Evolutionary conservation across 192 early-diverging fungal species (phyloP), one percentile per base, ranked within the genome.

Genomic region (Lobosporangium transversale): DNA sequence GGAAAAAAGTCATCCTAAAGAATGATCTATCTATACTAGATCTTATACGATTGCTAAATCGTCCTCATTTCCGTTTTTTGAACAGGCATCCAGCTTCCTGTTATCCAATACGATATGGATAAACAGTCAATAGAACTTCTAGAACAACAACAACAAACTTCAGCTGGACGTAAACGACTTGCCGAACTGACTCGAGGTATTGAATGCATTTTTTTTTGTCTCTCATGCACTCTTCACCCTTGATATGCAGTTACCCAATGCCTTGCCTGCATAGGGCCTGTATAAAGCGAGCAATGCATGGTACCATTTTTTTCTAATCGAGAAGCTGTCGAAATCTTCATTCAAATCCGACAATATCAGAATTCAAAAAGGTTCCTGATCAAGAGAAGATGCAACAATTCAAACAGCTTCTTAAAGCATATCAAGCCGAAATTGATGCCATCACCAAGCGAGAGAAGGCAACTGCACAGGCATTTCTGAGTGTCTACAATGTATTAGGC

Each of bases 401-500:
- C 78, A 94, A 93, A 66, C 58, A 63, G 8, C 84, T 97, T 3
- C 74, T 97, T 9, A 94, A 92, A 71, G 90, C 87, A 9, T 98
- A 98, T 74, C 96, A 98, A 79, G 82, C 83, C 58, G 96, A 98
- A 79, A 98, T 98, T 58, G 96, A 98, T 73, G 75, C 79, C 21
- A 85, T 98, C 51, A 95, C 94, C 11, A 90, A 89, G 64, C 79
- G 95, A 40, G 90, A 92, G 48, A 96, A 96, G 81, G 84, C 80
- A 26, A 90, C 96, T 29, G 91, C 96, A 54, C 89, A 87, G 44
- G 86, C 87, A 18, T 98, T 95, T 65, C 82, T 98, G 29, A 82
- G 84, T 21, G 68, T 95, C 47, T 96, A 95, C 82, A 92, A 92
- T 62, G 62, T 88, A 32, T 81, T 95, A 7, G 88, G 90, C 35